A percentile compares a stretch with the other conserved stretches of the same genome.
Conservation (phyloP, 495 filamentous ascomycete species). For the Cairneyella variabilis region DNA sequence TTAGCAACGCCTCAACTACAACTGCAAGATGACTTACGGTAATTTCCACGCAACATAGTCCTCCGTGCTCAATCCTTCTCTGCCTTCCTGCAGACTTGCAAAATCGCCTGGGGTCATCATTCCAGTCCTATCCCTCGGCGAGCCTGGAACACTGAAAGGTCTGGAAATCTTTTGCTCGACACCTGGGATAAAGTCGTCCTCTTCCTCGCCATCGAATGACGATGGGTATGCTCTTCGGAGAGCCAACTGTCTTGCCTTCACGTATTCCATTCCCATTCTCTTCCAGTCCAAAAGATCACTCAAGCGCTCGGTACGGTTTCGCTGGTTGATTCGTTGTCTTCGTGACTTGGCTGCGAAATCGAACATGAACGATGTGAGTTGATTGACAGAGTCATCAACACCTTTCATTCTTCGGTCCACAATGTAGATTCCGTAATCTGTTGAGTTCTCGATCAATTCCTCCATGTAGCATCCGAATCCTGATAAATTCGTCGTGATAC, state of each 20-base stretch:
- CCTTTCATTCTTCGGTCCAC: conserved; percentile 95
- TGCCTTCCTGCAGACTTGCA: conserved; percentile 89
- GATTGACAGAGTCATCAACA: conserved; percentile 95
- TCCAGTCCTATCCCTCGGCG: conserved; percentile 81
- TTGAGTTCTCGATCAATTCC: conserved; percentile 95
- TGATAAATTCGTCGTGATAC: conserved; percentile 96
- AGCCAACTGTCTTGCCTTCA: conserved; percentile 93
- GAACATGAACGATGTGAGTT: conserved; percentile 88
- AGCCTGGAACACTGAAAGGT: conserved; percentile 89
- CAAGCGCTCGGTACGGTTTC: conserved; percentile 93
- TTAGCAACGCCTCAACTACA: conserved; percentile 17
- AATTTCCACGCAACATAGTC: conserved; percentile 98
- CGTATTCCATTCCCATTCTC: conserved; percentile 98
- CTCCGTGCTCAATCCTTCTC: conserved; percentile 90
- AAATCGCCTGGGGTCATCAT: conserved; percentile 99
- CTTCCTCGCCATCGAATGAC: conserved; percentile 72
- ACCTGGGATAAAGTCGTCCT: conserved; percentile 81
- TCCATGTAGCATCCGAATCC: conserved; percentile 99
- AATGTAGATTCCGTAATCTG: conserved; percentile 98
- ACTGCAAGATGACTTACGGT: conserved; percentile 65
- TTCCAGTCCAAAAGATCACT: conserved; percentile 98
- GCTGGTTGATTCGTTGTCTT: conserved; percentile 95
- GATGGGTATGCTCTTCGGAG: conserved; percentile 86
- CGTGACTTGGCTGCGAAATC: conserved; percentile 93
- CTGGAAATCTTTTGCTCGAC: conserved; percentile 90